Base-by-base conservation (phyloP, 495 filamentous ascomycete genomes). In the Penicillium desertorum region DNA sequence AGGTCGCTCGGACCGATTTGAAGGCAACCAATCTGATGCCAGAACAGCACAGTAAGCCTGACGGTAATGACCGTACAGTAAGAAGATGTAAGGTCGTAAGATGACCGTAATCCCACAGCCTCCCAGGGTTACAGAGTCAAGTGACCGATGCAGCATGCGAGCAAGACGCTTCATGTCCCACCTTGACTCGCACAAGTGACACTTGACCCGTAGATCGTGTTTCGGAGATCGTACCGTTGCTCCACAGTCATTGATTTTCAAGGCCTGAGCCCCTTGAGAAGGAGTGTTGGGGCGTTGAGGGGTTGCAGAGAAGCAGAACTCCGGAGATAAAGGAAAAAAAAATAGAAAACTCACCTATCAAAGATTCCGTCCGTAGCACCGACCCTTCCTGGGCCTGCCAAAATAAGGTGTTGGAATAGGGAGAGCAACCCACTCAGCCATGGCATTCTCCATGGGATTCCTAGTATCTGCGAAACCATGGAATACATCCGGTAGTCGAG, bases 361-460 rank as follows among this genome's bases (percentile, higher is more conserved):
- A 96, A 77, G 62, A 85, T 79, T 54, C 90, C 86, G 71, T 92
- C 81, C 9, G 87, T 83, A 67, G 79, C 79, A 71, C 88, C 90
- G 37, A 96, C 69, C 72, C 74, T 79, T 63, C 90, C 87, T 60
- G 89, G 88, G 39, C 90, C 88, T 62, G 75, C 76, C 63, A 93
- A 68, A 64, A 83, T 77, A 58, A 82, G 78, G 78, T 87, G 86
- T 73, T 92, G 90, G 53, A 86, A 64, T 65, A 96, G 80, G 50
- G 87, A 84, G 36, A 92, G 63, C 52, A 82, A 68, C 62, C 88
- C 90, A 64, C 73, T 78, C 43, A 95, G 77, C 92, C 92, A 96
- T 36, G 92, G 92, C 89, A 95, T 92, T 71, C 89, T 86, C 56
- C 71, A 67, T 58, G 88, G 79, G 56, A 96, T 67, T 76, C 88